Conservation (phyloP, 345 rosid genomes). For the Lenwebbia sp. region DNA sequence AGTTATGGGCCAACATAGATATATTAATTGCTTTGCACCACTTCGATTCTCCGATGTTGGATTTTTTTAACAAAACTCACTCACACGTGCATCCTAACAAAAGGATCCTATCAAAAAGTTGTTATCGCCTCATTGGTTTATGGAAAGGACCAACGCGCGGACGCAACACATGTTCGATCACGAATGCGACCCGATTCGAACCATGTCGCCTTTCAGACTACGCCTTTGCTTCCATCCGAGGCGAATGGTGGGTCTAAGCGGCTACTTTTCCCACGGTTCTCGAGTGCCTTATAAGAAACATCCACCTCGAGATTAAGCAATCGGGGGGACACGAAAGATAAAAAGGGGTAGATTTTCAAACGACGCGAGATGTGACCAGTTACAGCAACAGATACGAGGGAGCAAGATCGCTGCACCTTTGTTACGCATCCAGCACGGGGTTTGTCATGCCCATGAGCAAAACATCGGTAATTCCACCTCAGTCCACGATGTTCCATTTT, state of each 20-base stretch:
- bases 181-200: too few species aligned
- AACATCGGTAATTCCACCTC: neutral
- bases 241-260: neutral
- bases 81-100: too few species aligned
- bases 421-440: neutral
- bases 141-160: neutral
- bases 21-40: too few species aligned
- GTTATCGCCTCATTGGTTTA: neutral
- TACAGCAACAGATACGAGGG: neutral
- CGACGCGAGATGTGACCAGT: neutral
- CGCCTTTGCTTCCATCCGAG: neutral
- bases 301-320: neutral
- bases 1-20: too few species aligned
- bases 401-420: neutral
- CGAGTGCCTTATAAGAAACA: neutral
- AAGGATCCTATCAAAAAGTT: neutral
- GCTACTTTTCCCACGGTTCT: neutral
- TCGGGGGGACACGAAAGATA: neutral
- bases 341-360: neutral
- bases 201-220: neutral
- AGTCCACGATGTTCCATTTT: neutral
- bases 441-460: neutral
- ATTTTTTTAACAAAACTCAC: too few species aligned
- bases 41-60: too few species aligned
- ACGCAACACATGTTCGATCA: neutral